phyloP scores from a whole-genome alignment of 2,329 filamentous ascomycete species.

The Apiospora saccharicola region DNA sequence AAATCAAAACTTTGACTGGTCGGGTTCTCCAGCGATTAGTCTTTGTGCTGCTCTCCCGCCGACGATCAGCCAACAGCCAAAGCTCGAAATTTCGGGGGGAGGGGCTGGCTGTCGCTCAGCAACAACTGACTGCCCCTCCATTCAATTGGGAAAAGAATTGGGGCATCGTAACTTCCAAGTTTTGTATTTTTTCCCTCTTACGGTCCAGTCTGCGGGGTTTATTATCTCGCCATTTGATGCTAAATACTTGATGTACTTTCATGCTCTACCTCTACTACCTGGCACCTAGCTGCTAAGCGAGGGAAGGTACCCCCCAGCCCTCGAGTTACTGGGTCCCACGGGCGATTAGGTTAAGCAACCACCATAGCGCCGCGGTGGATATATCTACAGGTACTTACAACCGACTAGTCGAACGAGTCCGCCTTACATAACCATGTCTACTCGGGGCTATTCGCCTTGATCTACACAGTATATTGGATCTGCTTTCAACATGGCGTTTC shows the following conservation, averaged over 20 bases:
- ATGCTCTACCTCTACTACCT: too few species aligned
- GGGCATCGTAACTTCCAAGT: background rate
- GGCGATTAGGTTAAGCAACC: slow-evolving; percentile 17
- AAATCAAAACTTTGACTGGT: too few species aligned
- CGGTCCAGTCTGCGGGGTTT: background rate
- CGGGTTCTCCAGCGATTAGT: background rate
- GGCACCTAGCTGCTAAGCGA: background rate
- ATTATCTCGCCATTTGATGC: background rate
- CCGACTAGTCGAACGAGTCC: background rate
- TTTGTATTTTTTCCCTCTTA: slow-evolving; percentile 1
- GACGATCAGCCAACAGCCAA: background rate
- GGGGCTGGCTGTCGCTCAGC: background rate
- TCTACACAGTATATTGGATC: background rate
- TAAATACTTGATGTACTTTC: slow-evolving; percentile 4
- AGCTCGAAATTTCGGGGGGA: background rate
- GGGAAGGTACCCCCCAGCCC: background rate
- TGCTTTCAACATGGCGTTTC: background rate
- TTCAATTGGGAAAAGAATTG: background rate
- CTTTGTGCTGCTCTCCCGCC: background rate
- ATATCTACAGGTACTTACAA: background rate
- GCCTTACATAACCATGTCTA: background rate
- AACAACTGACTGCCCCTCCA: background rate
- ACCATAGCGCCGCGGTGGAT: background rate
- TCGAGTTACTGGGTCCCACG: background rate
- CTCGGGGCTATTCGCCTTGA: slow-evolving; percentile 7